These are phyloP conservation scores for Canavalia gladiata DNA, from an alignment of 306 rosid genomes.

Conservation along the genomic window DNA sequence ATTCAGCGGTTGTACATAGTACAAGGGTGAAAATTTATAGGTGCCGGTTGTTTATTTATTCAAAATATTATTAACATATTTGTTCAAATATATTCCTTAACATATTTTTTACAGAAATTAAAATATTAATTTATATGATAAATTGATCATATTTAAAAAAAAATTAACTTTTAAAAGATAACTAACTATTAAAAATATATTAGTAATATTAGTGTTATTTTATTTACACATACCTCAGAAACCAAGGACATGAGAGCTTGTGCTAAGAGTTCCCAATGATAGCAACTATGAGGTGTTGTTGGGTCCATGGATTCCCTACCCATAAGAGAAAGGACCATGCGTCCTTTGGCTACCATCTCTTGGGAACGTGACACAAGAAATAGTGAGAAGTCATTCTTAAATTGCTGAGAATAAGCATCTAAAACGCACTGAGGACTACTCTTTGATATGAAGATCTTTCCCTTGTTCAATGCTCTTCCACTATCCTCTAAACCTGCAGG, in stretches of 20 bases:
- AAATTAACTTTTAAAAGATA: too few relatives aligned
- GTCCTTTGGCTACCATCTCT: constrained; percentile 63
- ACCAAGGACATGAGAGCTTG: constrained; percentile 67
- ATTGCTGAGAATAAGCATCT: constrained; percentile 72
- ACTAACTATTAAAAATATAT: too few relatives aligned
- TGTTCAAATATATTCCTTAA: too few relatives aligned
- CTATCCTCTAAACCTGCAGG: constrained; percentile 54
- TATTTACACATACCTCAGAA: constrained; percentile 55
- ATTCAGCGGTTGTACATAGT: too few relatives aligned
- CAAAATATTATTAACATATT: too few relatives aligned
- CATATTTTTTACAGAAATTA: too few relatives aligned
- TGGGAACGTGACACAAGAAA: constrained; percentile 67
- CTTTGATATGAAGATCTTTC: constrained; percentile 73
- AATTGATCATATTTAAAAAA: too few relatives aligned
- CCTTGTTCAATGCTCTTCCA: constrained; percentile 57
- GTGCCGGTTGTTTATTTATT: too few relatives aligned
- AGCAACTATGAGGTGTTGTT: constrained; percentile 54
- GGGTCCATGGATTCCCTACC: constrained; percentile 69
- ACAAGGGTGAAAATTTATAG: too few relatives aligned
- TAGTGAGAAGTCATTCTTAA: constrained; percentile 56
- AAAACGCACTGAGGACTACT: constrained; percentile 66
- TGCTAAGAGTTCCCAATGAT: constrained; percentile 80
- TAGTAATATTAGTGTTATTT: too few relatives aligned
- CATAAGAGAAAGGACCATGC: constrained; percentile 74
- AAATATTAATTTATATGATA: too few relatives aligned